Conservation (phyloP, 139 green algal species). For the Chlorella sp. region DNA sequence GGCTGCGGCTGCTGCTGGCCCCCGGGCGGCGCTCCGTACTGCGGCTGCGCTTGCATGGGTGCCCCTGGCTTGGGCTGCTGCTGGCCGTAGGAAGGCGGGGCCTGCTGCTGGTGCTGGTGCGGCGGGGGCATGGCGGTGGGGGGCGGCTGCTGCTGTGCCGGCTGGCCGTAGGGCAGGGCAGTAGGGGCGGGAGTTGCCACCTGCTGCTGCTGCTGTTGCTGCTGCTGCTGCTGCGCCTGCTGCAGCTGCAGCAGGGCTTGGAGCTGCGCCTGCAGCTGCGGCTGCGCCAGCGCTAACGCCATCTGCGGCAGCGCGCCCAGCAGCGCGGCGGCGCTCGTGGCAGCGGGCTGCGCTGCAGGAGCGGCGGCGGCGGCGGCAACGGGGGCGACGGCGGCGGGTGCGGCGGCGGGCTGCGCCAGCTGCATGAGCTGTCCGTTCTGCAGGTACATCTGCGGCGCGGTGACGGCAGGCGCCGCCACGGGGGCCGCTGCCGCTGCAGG, state of each 20-base stretch:
- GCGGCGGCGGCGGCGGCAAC: too few species aligned
- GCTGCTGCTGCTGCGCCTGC: background rate
- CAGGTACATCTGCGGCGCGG: too few species aligned
- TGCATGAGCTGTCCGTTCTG: too few species aligned
- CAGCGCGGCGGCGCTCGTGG: too few species aligned
- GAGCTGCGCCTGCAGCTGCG: background rate
- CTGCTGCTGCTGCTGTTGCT: conserved; percentile 3
- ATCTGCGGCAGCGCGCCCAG: too few species aligned
- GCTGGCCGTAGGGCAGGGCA: background rate
- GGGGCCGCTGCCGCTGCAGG: background rate
- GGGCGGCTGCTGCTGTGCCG: background rate
- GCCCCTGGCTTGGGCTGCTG: background rate
- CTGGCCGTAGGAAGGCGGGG: conserved; percentile 3
- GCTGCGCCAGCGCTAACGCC: background rate
- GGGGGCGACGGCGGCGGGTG: too few species aligned
- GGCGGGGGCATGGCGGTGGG: background rate
- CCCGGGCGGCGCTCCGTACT: too few species aligned
- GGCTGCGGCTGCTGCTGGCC: conserved; percentile 4
- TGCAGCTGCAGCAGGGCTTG: background rate
- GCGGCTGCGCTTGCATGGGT: background rate
- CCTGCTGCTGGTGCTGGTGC: conserved; percentile 6
- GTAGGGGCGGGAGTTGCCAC: background rate
- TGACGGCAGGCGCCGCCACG: too few species aligned
- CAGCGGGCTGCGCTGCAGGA: too few species aligned
- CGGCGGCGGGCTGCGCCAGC: too few species aligned